These are phyloP conservation scores for Penicillium paneum DNA, from an alignment of 2,329 filamentous ascomycete genomes.

Conservation along the genomic window DNA sequence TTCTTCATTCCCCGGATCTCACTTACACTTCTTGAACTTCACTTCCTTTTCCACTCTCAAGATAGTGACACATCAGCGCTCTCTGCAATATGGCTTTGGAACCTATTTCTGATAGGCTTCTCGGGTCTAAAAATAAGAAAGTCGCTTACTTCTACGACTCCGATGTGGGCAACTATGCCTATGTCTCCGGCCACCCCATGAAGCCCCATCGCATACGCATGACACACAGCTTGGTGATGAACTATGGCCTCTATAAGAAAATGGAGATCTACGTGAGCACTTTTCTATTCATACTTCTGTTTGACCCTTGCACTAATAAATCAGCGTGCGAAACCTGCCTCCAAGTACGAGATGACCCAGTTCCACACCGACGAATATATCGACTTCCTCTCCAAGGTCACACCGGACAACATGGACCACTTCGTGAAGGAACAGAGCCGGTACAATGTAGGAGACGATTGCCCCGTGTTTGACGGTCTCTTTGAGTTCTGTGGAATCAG, in stretches of 20 bases:
- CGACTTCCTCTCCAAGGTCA: conserved; percentile 77
- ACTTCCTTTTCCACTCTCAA: conserved; percentile 1
- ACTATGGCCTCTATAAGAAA: conserved; percentile 69
- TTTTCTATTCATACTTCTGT: background rate
- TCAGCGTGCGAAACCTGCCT: conserved; percentile 74
- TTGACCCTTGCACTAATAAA: conserved; percentile 17
- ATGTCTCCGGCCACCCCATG: conserved; percentile 72
- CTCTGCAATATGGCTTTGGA: conserved; percentile 48
- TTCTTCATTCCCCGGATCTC: conserved; percentile 16
- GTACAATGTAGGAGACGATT: conserved; percentile 65
- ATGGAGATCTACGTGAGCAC: conserved; percentile 65
- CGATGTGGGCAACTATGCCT: conserved; percentile 97
- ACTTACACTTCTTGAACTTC: conserved; percentile 1
- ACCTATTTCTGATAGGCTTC: conserved; percentile 49
- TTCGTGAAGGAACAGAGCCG: conserved; percentile 86
- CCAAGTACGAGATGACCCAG: conserved; percentile 69
- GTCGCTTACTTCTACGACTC: conserved; percentile 99
- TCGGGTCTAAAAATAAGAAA: conserved; percentile 64
- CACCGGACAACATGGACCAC: conserved; percentile 96
- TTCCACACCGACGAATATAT: conserved; percentile 73
- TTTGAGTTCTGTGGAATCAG: conserved; percentile 71
- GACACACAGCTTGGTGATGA: conserved; percentile 65
- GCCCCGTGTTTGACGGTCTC: conserved; percentile 66
- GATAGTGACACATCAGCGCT: background rate
- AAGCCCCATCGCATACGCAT: conserved; percentile 67